Evolutionary conservation across 106 monocot species (phyloP).

Genomic region (Triglochin maritima): DNA sequence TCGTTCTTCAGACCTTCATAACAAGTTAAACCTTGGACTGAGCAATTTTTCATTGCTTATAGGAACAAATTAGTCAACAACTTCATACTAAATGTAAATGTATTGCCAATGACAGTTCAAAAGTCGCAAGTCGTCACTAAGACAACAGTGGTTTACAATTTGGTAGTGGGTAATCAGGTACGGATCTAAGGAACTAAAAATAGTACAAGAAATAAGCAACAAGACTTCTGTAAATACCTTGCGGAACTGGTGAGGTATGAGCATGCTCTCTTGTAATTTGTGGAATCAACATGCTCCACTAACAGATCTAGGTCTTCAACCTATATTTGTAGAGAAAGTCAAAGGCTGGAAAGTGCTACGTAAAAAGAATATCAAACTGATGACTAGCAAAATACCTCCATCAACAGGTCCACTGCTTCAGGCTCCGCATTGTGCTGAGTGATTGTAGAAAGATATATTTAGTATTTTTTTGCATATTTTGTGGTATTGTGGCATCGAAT

Average conservation of each 20-base stretch:
- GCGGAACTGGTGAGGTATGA: slow-evolving; percentile 91
- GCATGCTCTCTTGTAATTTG: slow-evolving; percentile 94
- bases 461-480: not conserved
- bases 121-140: not conserved
- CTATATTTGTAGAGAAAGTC: slow-evolving; percentile 25
- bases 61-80: too few relatives aligned
- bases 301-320: slow-evolving; percentile 98
- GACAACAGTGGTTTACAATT: not conserved
- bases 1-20: too few relatives aligned
- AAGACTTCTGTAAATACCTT: slow-evolving; percentile 31
- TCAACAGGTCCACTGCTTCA: slow-evolving; percentile 95
- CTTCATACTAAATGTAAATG: too few relatives aligned
- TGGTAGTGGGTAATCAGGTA: not conserved
- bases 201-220: not conserved
- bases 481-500: too few relatives aligned
- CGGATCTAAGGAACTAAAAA: not conserved
- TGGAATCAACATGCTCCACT: slow-evolving; percentile 73
- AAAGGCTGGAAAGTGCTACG: not conserved
- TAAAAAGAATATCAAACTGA: not conserved
- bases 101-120: not conserved
- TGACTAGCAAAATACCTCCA: slow-evolving; percentile 53
- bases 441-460: not conserved
- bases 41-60: too few relatives aligned
- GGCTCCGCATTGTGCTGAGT: slow-evolving; percentile 97
- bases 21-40: too few relatives aligned